Conservation (phyloP, 495 filamentous ascomycete species). For the Collariella sp. region DNA sequence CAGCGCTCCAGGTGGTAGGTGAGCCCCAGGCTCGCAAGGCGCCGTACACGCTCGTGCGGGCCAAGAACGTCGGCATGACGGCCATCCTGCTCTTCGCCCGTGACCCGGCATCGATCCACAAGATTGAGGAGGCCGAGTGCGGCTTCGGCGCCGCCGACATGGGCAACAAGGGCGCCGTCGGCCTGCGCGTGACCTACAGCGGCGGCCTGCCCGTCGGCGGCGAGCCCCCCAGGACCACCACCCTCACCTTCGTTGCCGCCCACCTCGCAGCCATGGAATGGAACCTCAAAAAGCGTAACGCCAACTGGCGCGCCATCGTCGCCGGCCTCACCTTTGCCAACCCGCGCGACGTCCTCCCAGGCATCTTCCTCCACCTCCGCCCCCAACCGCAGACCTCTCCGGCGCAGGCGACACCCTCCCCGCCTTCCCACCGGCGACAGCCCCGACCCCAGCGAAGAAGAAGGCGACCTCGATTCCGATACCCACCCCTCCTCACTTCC, state of each 20-base stretch:
- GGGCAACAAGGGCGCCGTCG: slow-evolving; percentile 93
- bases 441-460: slow-evolving; percentile 20
- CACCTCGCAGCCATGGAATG: slow-evolving; percentile 83
- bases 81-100: slow-evolving; percentile 74
- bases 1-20: not conserved
- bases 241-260: slow-evolving; percentile 77
- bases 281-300: slow-evolving; percentile 60
- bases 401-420: slow-evolving; percentile 15
- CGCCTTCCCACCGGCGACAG: slow-evolving; percentile 7
- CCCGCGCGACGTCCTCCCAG: slow-evolving; percentile 25
- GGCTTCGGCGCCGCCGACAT: slow-evolving; percentile 77
- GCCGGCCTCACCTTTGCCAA: slow-evolving; percentile 65
- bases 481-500: not conserved
- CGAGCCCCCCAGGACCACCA: slow-evolving; percentile 34
- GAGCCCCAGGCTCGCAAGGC: not conserved
- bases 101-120: slow-evolving; percentile 44
- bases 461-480: slow-evolving; percentile 18
- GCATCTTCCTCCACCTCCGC: slow-evolving; percentile 11
- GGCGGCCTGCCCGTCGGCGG: slow-evolving; percentile 1
- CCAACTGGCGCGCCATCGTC: slow-evolving; percentile 77
- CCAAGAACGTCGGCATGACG: slow-evolving; percentile 78
- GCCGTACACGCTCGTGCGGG: slow-evolving; percentile 41
- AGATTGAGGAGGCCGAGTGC: slow-evolving; percentile 61
- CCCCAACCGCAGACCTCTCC: slow-evolving; percentile 14
- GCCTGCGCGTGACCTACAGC: slow-evolving; percentile 53